Evolutionary conservation across 345 rosid species (phyloP), one percentile per base, ranked within the genome.

Genomic region (Eucalyptus virginea): DNA sequence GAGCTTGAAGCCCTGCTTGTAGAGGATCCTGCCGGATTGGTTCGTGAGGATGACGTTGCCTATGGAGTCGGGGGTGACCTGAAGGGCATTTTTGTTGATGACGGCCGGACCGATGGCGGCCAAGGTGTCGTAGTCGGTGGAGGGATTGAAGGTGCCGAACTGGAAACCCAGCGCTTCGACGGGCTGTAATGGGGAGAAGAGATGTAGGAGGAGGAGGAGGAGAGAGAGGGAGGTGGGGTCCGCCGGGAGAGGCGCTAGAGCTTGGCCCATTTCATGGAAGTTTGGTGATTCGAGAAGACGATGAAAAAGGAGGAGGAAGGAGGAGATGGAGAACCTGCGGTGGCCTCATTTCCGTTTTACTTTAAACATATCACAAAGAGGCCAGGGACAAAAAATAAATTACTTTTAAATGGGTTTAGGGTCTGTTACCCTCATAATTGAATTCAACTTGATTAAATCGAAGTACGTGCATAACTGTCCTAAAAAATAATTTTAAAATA

Each of bases 1-100:
- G 18, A 93, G 91, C 58, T 62, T 81, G 90, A 91, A 91, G 44
- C 87, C 40, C 12, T 37, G 80, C 13, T 81, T 86, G 90, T 88
- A 88, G 42, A 93, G 49, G 47, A 93, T 62, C n/a, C 93, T 83
- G 32, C 94, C 94, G 51, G 92, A 92, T 47, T 24, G 48, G 87
- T 90, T 87, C 7, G 50, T 7, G 26, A 91, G 88, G 72, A 89
- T 62, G 24, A 91, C 67, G 90, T 50, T 83, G 15, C 58, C 58
- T 80, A 52, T 88, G 50, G 94, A 92, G 58, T 93, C 93, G 21
- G 94, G 93, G 42, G 94, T 93, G 26, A 93, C 60, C 89, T 93
- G 92, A 42, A 90, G 94, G 28, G 92, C 94, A 1, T 16, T 2
- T 17, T 90, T 89, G 91, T 89, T 81, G 92, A 93, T 93, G 32